These are phyloP conservation scores for Metschnikowia reukaufii DNA, from an alignment of 805 yeast species.

Conservation along the genomic window DNA sequence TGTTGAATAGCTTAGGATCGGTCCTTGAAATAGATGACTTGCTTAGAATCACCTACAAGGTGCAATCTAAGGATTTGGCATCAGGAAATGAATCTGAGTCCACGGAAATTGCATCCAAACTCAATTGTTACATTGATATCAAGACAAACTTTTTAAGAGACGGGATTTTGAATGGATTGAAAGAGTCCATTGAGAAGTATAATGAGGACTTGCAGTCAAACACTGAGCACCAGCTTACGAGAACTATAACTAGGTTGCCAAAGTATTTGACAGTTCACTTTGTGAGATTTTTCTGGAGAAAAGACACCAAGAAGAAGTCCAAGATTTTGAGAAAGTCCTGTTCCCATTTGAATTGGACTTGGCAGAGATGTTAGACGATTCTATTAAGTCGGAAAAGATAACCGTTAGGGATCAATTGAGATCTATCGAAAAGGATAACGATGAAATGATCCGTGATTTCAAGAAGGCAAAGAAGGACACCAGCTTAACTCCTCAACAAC, in stretches of 20 bases:
- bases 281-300: slow-evolving; percentile 94
- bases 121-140: slow-evolving; percentile 86
- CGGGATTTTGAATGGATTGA: slow-evolving; percentile 73
- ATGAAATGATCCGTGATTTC: slow-evolving; percentile 69
- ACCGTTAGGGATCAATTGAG: slow-evolving; percentile 76
- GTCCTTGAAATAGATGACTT: slow-evolving; percentile 53
- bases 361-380: slow-evolving; percentile 81
- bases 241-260: slow-evolving; percentile 75
- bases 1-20: slow-evolving; percentile 52
- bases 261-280: slow-evolving; percentile 86
- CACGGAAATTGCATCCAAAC: slow-evolving; percentile 60
- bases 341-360: slow-evolving; percentile 93
- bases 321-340: slow-evolving; percentile 89
- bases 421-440: slow-evolving; percentile 69
- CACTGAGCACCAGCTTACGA: slow-evolving; percentile 63
- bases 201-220: slow-evolving; percentile 68
- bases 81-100: slow-evolving; percentile 32
- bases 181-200: slow-evolving; percentile 75
- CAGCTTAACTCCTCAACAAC: slow-evolving; percentile 50
- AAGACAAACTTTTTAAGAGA: slow-evolving; percentile 84
- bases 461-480: slow-evolving; percentile 54
- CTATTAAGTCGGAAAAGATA: slow-evolving; percentile 63
- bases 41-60: slow-evolving; percentile 66
- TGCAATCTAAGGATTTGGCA: slow-evolving; percentile 61
- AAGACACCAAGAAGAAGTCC: slow-evolving; percentile 85